These are phyloP conservation scores for Flaveria floridana DNA, from an alignment of 140 eudicot species.

Conservation along the genomic window DNA sequence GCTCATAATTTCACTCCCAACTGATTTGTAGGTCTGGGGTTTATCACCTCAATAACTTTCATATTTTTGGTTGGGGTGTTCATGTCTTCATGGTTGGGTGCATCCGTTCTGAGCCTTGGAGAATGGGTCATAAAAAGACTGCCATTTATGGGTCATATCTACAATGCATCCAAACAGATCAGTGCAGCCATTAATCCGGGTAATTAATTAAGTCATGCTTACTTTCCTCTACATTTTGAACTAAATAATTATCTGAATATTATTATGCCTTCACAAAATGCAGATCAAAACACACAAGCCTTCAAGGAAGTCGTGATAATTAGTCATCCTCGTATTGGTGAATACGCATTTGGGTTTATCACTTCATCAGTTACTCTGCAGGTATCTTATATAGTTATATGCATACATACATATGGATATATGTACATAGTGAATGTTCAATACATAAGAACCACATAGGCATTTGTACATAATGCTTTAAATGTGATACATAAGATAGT, in stretches of 20 bases:
- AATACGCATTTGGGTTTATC: conserved; percentile 85
- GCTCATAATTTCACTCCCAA: background rate
- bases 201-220: conserved; percentile 2
- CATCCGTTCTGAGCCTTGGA: conserved; percentile 73
- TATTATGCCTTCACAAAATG: conserved; percentile 13
- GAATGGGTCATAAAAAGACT: conserved; percentile 83
- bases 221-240: background rate
- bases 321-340: conserved; percentile 84
- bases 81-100: conserved; percentile 92
- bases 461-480: too few relatives aligned
- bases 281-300: conserved; percentile 85
- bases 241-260: background rate
- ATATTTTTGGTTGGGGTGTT: conserved; percentile 81
- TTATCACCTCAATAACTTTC: conserved; percentile 68
- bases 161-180: conserved; percentile 79
- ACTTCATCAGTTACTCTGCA: conserved; percentile 76
- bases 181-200: conserved; percentile 89
- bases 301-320: conserved; percentile 84
- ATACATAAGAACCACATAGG: too few relatives aligned
- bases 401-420: background rate
- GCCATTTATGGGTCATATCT: conserved; percentile 81
- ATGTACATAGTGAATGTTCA: too few relatives aligned
- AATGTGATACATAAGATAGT: too few relatives aligned
- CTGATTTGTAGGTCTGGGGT: conserved; percentile 48
- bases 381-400: conserved; percentile 21